phyloP scores from a whole-genome alignment of 2,329 filamentous ascomycete species.

The Aspergillus hortae region DNA sequence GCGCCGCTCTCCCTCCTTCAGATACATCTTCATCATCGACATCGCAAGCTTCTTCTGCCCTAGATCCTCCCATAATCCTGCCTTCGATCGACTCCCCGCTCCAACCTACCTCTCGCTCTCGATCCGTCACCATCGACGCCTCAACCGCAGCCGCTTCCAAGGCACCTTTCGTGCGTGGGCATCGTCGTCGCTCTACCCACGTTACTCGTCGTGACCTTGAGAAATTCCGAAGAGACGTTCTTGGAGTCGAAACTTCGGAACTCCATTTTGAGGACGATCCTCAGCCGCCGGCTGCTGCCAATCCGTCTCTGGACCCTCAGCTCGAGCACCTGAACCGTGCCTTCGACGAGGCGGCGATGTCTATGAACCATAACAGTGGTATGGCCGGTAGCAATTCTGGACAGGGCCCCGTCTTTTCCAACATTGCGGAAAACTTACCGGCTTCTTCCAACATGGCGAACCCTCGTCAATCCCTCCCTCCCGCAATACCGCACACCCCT shows the following conservation, averaged over 20 bases:
- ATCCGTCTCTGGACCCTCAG: slow-evolving; percentile 24
- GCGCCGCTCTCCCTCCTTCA: background rate
- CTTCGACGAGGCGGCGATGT: slow-evolving; percentile 32
- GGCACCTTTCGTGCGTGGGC: slow-evolving; percentile 35
- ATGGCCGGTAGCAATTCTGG: slow-evolving; percentile 24
- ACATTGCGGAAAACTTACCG: slow-evolving; percentile 29
- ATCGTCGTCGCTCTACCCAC: slow-evolving; percentile 41
- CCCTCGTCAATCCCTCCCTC: slow-evolving; percentile 32
- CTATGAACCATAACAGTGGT: slow-evolving; percentile 31
- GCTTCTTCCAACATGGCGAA: slow-evolving; percentile 29
- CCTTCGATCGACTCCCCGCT: too few relatives aligned
- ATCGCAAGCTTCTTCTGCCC: too few relatives aligned
- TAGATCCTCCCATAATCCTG: too few relatives aligned
- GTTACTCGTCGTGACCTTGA: slow-evolving; percentile 38
- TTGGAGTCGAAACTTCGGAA: slow-evolving; percentile 29
- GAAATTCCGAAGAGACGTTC: slow-evolving; percentile 34
- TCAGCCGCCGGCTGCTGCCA: slow-evolving; percentile 17
- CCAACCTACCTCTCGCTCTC: background rate
- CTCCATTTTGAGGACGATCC: slow-evolving; percentile 30
- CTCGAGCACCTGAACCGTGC: slow-evolving; percentile 35
- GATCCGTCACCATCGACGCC: slow-evolving; percentile 31
- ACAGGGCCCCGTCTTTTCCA: slow-evolving; percentile 26
- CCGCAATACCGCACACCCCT: slow-evolving; percentile 28
- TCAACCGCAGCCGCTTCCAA: slow-evolving; percentile 27
- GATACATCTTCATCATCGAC: too few relatives aligned